phyloP scores from a whole-genome alignment of 1,284 basidiomycete genomes.

The Agroathelia rolfsii region DNA sequence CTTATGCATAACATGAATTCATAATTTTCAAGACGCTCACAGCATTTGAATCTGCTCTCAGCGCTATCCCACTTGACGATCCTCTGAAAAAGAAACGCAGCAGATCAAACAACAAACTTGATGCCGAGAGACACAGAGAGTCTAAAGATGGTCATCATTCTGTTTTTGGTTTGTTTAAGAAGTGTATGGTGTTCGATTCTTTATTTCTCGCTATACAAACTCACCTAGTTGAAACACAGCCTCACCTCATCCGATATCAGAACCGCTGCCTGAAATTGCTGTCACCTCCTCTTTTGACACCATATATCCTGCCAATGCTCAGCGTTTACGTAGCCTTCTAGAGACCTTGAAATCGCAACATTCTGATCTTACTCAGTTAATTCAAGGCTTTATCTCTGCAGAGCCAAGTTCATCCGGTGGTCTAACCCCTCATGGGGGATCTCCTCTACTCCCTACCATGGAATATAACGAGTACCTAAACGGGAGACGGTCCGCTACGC shows the following conservation, averaged over 20 bases:
- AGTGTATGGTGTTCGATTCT: constrained; percentile 27
- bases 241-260: constrained; percentile 17
- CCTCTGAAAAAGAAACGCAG: constrained; percentile 21
- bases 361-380: constrained; percentile 34
- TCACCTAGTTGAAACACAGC: constrained; percentile 13
- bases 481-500: constrained; percentile 19
- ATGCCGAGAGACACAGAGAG: constrained; percentile 37
- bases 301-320: constrained; percentile 20
- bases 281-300: constrained; percentile 9
- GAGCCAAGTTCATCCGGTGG: constrained; percentile 29
- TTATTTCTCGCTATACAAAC: constrained; percentile 1
- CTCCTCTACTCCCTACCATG: constrained; percentile 34
- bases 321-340: constrained; percentile 34
- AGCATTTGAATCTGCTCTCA: constrained; percentile 32
- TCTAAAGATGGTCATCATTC: constrained; percentile 24
- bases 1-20: too few species aligned
- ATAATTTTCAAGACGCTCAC: constrained; percentile 27
- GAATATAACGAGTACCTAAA: constrained; percentile 36
- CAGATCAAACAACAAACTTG: constrained; percentile 28
- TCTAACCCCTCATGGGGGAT: too few species aligned
- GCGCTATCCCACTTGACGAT: constrained; percentile 21
- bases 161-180: constrained; percentile 48
- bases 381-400: constrained; percentile 27
- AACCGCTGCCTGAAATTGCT: constrained; percentile 11
- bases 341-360: constrained; percentile 54